phyloP scores from a whole-genome alignment of 2,329 filamentous ascomycete genomes.

The Sclerotinia nivalis region DNA sequence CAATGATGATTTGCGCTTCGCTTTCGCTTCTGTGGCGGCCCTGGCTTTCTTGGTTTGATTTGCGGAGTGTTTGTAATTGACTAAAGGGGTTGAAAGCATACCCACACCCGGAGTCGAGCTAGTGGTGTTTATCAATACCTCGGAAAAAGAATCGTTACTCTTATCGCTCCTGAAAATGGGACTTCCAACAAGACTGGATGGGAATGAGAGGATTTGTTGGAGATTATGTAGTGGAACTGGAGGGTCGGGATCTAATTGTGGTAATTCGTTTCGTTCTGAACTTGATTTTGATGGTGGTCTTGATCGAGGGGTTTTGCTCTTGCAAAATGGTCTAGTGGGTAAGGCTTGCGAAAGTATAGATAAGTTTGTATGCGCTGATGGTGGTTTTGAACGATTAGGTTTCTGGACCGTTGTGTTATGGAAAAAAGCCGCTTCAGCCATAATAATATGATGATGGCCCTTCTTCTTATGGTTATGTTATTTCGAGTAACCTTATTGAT shows the following conservation, averaged over 20 bases:
- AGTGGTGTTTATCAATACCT: slow-evolving; percentile 16
- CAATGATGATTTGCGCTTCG: slow-evolving; percentile 34
- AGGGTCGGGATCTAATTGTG: background rate
- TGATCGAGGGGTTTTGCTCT: slow-evolving; percentile 23
- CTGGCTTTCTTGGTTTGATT: slow-evolving; percentile 37
- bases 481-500: background rate
- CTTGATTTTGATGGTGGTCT: slow-evolving; percentile 27
- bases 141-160: slow-evolving; percentile 23
- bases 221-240: slow-evolving; percentile 15
- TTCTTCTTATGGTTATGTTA: background rate
- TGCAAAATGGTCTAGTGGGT: slow-evolving; percentile 29
- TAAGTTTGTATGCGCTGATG: slow-evolving; percentile 34
- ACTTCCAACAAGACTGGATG: slow-evolving; percentile 16
- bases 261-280: slow-evolving; percentile 20
- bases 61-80: slow-evolving; percentile 38
- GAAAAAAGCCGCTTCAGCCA: slow-evolving; percentile 37
- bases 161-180: slow-evolving; percentile 19
- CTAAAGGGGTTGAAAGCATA: slow-evolving; percentile 39
- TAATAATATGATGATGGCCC: slow-evolving; percentile 16
- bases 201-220: background rate
- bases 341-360: slow-evolving; percentile 31
- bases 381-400: slow-evolving; percentile 31
- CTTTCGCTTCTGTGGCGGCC: slow-evolving; percentile 30
- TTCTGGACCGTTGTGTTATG: slow-evolving; percentile 29
- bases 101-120: slow-evolving; percentile 22